A percentile compares a stretch with the other conserved stretches of the same genome.
phyloP scores from a whole-genome alignment of 2,329 filamentous ascomycete genomes.

The Trematosphaeria pertusa region DNA sequence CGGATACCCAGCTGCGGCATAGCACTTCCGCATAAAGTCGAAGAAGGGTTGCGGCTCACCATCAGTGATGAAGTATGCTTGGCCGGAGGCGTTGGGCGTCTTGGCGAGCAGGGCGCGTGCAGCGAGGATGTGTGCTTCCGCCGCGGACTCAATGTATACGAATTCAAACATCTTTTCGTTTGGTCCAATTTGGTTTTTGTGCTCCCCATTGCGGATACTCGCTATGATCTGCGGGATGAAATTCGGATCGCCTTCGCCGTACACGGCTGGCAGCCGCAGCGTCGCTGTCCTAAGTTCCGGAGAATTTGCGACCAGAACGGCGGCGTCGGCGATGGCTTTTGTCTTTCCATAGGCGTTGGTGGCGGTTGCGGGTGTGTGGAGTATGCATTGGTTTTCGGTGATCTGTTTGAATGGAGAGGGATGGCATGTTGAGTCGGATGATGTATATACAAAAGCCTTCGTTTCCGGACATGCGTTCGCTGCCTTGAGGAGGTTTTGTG shows the following conservation, averaged over 20 bases:
- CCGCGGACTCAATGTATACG: constrained; percentile 54
- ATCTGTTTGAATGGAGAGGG: constrained; percentile 6
- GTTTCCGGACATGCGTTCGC: constrained; percentile 43
- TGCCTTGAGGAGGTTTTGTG: constrained; percentile 50
- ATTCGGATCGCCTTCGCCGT: constrained; percentile 52
- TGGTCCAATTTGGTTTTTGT: constrained; percentile 54
- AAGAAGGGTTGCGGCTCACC: constrained; percentile 51
- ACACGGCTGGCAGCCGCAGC: constrained; percentile 54
- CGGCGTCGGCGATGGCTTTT: constrained; percentile 27
- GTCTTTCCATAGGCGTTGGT: constrained; percentile 23
- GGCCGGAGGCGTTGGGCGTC: constrained; percentile 45
- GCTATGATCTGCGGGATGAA: constrained; percentile 46
- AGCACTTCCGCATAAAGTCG: constrained; percentile 50
- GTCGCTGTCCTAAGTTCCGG: constrained; percentile 51
- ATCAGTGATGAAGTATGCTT: constrained; percentile 56
- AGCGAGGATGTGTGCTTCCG: constrained; percentile 56
- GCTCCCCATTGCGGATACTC: constrained; percentile 50
- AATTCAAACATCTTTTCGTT: constrained; percentile 58
- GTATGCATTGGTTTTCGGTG: constrained; percentile 17
- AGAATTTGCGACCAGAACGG: constrained; percentile 25
- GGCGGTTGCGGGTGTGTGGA: constrained; percentile 13
- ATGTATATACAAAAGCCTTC: constrained; percentile 56
- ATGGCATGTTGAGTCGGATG: constrained; percentile 18
- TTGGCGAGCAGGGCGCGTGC: constrained; percentile 50
- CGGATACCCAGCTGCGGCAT: constrained; percentile 42